Conservation (phyloP, 2,329 filamentous ascomycete species). For the Diplodia sapinea region DNA sequence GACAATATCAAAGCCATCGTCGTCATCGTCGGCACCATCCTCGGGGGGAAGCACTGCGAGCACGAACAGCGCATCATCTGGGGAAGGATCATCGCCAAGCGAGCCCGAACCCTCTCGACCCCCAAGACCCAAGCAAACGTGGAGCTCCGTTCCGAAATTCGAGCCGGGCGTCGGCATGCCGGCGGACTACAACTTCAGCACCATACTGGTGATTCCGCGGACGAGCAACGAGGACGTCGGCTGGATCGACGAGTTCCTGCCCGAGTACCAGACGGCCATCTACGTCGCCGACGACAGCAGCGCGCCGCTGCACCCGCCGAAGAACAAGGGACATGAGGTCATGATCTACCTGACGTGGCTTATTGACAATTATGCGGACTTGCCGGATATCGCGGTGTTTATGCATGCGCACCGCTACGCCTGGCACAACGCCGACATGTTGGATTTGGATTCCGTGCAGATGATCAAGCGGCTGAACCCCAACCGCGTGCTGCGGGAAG, state of each 20-base stretch:
- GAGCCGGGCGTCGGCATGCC: conserved; percentile 45
- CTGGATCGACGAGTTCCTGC: conserved; percentile 62
- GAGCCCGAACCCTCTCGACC: conserved; percentile 31
- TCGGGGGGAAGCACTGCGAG: not conserved
- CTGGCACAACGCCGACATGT: conserved; percentile 64
- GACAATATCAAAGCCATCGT: conserved; percentile 36
- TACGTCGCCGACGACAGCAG: conserved; percentile 60
- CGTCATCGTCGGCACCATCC: not conserved
- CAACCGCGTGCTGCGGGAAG: conserved; percentile 54
- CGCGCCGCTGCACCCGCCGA: conserved; percentile 56
- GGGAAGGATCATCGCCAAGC: conserved; percentile 34
- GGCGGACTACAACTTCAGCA: conserved; percentile 58
- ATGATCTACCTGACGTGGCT: conserved; percentile 68
- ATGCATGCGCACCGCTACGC: conserved; percentile 64
- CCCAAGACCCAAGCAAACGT: conserved; percentile 34
- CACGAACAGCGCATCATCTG: conserved; percentile 14
- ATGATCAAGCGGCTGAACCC: conserved; percentile 55
- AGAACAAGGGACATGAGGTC: conserved; percentile 67
- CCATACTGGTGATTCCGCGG: conserved; percentile 60
- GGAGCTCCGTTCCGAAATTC: conserved; percentile 47
- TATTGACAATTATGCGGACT: conserved; percentile 64
- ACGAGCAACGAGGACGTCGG: conserved; percentile 58
- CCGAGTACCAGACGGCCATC: conserved; percentile 54
- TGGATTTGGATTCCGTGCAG: conserved; percentile 51
- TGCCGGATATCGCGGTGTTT: conserved; percentile 66